Evolutionary conservation across 805 yeast species (phyloP).

Genomic region (Clavispora asparagi): DNA sequence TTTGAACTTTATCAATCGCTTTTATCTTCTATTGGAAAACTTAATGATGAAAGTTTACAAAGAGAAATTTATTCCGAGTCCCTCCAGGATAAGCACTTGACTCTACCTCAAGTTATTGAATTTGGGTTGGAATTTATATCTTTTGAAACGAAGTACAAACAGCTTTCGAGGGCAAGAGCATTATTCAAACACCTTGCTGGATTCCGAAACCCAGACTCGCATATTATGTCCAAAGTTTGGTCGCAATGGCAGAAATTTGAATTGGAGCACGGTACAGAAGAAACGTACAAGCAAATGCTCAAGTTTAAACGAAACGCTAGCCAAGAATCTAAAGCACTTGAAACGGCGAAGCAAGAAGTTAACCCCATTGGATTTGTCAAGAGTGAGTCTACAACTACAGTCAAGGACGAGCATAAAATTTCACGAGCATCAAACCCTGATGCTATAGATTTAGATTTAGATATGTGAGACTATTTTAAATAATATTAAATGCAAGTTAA

Average conservation of each 20-base stretch:
- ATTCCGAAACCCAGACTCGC: constrained; percentile 18
- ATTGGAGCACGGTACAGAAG: constrained; percentile 62
- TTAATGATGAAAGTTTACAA: constrained; percentile 13
- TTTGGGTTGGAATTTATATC: constrained; percentile 51
- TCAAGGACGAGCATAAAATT: not conserved
- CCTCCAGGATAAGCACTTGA: constrained; percentile 35
- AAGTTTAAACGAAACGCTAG: constrained; percentile 45
- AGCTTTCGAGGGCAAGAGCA: constrained; percentile 57
- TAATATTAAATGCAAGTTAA: not conserved
- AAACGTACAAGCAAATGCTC: constrained; percentile 69
- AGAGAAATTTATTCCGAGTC: constrained; percentile 42
- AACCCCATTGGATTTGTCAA: constrained; percentile 46
- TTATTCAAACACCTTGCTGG: constrained; percentile 41
- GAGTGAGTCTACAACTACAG: constrained; percentile 7
- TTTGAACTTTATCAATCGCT: constrained; percentile 15
- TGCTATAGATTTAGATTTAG: constrained; percentile 55
- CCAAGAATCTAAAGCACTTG: constrained; percentile 14
- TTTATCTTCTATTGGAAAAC: constrained; percentile 3
- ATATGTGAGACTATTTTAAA: constrained; percentile 13
- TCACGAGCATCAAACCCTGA: constrained; percentile 43
- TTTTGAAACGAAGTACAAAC: constrained; percentile 50
- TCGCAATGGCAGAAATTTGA: constrained; percentile 47
- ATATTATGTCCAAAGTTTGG: constrained; percentile 4
- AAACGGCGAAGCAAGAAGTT: constrained; percentile 9
- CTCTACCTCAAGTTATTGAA: constrained; percentile 36